Base-by-base conservation (phyloP, 2,329 filamentous ascomycete genomes). In the Capronia epimyces region DNA sequence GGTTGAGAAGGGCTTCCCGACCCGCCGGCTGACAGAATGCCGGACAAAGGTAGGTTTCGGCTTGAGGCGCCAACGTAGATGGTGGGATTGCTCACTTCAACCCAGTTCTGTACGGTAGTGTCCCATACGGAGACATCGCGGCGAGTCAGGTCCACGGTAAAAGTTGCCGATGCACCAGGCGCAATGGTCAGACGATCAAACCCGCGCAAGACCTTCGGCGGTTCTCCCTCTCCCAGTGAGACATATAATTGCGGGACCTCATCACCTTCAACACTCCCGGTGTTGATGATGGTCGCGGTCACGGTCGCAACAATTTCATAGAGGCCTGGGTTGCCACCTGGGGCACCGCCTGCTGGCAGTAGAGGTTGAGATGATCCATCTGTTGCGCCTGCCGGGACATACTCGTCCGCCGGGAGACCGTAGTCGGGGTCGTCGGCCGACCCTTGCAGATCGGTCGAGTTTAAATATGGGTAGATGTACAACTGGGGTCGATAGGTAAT, bases 111-210 rank as follows among this genome's bases (percentile, higher is more conserved):
- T n/a, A 71, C 66, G 1, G 65, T 75, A 1, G 79, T 73, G 60
- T 95, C 87, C 90, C 91, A 96, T 72, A 89, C 93, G 66, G 84
- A 89, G 49, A 96, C 60, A 64, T 96, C 91, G 50, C 89, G 82
- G 32, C 90, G 79, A 4, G 83, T 89, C 49, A 96, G 69, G 13
- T 82, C 77, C 0, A 80, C 82, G 1, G 68, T 75, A 73, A 93
- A 94, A 1, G 75, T 79, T 2, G 72, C 75, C 45, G 77, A 81
- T 67, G 81, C 67, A n/a, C 87, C 88, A 0, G 87, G 78, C 3
- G 78, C 74, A 56, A 96, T 82, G 43, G 75, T 76, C 52, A 95
- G 68, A 41, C 88, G 81, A 52, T 94, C 87, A 63, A 96, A 97
- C 39, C 84, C 84, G 55, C 91, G 83, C 12, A 97, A 81, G 2